phyloP scores from a whole-genome alignment of 2,329 filamentous ascomycete genomes.

The Colletotrichum sp. region DNA sequence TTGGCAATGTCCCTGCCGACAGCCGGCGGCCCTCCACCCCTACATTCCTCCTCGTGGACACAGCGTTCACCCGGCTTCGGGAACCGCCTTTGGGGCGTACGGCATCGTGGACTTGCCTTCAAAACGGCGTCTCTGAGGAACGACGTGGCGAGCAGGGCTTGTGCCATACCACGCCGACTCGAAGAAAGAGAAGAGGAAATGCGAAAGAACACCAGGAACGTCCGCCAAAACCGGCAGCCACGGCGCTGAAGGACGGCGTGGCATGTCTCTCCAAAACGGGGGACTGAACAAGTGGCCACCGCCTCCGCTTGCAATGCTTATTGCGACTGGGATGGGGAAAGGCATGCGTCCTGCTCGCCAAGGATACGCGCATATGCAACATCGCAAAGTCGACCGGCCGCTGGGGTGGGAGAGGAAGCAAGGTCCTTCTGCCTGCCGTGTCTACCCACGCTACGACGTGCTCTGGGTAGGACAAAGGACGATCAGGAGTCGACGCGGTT shows the following conservation, averaged over 20 bases:
- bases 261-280: background rate
- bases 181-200: background rate
- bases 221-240: constrained; percentile 4
- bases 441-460: background rate
- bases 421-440: background rate
- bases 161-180: background rate
- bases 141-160: background rate
- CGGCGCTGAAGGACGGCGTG: background rate
- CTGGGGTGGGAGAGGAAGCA: background rate
- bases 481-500: background rate
- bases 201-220: background rate
- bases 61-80: background rate
- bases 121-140: background rate
- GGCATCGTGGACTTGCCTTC: background rate
- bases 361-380: background rate
- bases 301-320: background rate
- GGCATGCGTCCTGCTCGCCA: background rate
- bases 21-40: background rate
- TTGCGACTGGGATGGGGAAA: background rate
- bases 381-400: background rate
- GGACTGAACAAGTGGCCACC: background rate
- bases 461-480: background rate
- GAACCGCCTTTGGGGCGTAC: background rate
- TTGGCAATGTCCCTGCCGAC: background rate
- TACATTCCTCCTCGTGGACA: background rate